phyloP scores from a whole-genome alignment of 2,329 filamentous ascomycete species.

The Alternaria sp. region DNA sequence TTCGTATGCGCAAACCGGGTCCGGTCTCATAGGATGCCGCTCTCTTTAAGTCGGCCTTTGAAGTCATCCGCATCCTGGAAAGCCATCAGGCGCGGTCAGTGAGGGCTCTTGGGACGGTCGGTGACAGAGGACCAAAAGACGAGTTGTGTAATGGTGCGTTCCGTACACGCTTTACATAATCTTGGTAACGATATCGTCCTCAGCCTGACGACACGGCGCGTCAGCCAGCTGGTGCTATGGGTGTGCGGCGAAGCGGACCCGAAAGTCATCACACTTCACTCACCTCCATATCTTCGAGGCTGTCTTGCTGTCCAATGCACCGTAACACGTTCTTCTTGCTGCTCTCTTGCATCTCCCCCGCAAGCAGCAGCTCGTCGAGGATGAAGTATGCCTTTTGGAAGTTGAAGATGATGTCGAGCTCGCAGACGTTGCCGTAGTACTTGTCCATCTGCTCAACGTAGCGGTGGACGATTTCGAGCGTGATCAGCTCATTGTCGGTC shows the following conservation, averaged over 20 bases:
- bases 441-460: constrained; percentile 99
- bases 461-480: constrained; percentile 96
- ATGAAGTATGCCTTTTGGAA: constrained; percentile 99
- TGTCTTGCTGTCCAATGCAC: constrained; percentile 97
- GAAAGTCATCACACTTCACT: constrained; percentile 56
- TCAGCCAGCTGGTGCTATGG: constrained; percentile 52
- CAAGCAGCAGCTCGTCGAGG: constrained; percentile 91
- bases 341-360: constrained; percentile 97
- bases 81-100: constrained; percentile 39
- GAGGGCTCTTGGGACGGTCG: constrained; percentile 24
- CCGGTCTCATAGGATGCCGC: constrained; percentile 40
- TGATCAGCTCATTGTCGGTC: constrained; percentile 98
- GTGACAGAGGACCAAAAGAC: constrained; percentile 19
- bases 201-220: constrained; percentile 68
- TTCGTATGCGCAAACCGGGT: constrained; percentile 12
- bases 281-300: constrained; percentile 99
- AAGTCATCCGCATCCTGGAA: constrained; percentile 44
- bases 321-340: constrained; percentile 98
- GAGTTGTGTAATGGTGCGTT: constrained; percentile 18
- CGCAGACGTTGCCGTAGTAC: constrained; percentile 99
- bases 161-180: constrained; percentile 69
- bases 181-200: constrained; percentile 84
- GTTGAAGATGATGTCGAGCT: constrained; percentile 99
- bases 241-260: constrained; percentile 26
- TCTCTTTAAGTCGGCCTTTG: constrained; percentile 39